These are phyloP conservation scores for Talaromyces rugulosus DNA, from an alignment of 2,329 filamentous ascomycete genomes.

Conservation along the genomic window DNA sequence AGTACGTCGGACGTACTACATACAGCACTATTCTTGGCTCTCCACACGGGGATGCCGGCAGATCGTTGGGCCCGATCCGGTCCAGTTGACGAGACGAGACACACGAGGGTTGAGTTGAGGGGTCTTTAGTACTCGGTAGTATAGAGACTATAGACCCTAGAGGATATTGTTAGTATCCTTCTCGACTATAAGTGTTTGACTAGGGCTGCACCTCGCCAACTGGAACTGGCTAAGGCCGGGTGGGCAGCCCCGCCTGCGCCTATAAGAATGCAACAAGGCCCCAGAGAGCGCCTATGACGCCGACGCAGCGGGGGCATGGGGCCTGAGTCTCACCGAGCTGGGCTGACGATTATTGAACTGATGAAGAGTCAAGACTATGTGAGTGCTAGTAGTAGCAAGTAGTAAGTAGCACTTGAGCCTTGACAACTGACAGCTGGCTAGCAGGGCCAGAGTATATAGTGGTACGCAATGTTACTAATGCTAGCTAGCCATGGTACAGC, in stretches of 20 bases:
- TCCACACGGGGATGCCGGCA: no score
- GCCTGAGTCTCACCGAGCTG: not conserved
- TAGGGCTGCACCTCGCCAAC: not conserved
- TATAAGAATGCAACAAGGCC: not conserved
- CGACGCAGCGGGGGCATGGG: conserved; percentile 9
- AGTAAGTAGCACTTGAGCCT: no score
- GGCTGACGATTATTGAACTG: not conserved
- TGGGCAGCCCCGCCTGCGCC: not conserved
- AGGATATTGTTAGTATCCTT: not conserved
- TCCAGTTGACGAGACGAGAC: no score
- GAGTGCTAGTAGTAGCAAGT: no score
- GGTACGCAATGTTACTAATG: no score
- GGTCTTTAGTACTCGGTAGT: no score
- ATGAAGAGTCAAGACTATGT: not conserved
- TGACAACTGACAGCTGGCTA: not conserved
- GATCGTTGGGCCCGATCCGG: no score
- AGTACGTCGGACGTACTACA: no score
- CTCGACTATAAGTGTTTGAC: not conserved
- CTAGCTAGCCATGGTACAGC: no score
- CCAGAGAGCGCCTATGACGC: conserved; percentile 8
- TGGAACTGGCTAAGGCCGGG: not conserved
- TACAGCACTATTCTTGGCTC: no score
- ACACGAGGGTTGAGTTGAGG: no score
- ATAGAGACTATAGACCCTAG: no score
- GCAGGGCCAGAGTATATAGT: not conserved